A percentile compares a stretch with the other conserved stretches of the same genome.
phyloP scores from a whole-genome alignment of 805 yeast genomes.

The Sugiyamaella floridensis region DNA sequence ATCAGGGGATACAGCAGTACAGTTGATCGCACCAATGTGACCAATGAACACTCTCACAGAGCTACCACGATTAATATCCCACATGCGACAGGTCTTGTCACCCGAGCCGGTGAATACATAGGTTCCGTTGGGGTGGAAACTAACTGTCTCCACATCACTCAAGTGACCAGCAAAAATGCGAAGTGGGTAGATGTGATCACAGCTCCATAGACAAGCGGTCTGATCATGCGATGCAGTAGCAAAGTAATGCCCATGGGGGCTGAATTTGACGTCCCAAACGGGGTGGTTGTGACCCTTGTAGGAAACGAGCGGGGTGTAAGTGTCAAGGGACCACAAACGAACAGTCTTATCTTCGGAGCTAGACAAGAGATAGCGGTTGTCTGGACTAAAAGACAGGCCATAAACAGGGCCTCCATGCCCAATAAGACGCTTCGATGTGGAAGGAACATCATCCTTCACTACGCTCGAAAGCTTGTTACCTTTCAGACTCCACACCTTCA shows the following conservation, averaged over 20 bases:
- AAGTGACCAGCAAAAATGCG: constrained; percentile 96
- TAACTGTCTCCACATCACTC: constrained; percentile 90
- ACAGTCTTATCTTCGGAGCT: constrained; percentile 90
- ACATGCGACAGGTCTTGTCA: constrained; percentile 94
- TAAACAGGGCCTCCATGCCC: constrained; percentile 96
- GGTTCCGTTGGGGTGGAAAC: constrained; percentile 93
- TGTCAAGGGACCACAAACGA: constrained; percentile 88
- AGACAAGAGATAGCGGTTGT: constrained; percentile 69
- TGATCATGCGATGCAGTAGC: constrained; percentile 98
- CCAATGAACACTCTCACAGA: constrained; percentile 90
- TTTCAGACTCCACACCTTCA: constrained; percentile 88
- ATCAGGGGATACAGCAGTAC: constrained; percentile 88
- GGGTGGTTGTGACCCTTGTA: constrained; percentile 96
- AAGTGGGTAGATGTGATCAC: constrained; percentile 94
- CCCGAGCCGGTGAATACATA: constrained; percentile 92
- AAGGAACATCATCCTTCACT: constrained; percentile 26
- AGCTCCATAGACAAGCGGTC: constrained; percentile 95
- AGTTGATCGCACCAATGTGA: constrained; percentile 81
- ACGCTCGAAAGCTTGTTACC: constrained; percentile 63
- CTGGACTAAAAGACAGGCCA: constrained; percentile 86
- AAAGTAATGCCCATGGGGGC: constrained; percentile 94
- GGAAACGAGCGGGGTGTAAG: constrained; percentile 81
- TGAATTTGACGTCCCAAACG: constrained; percentile 92
- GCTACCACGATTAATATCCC: constrained; percentile 89
- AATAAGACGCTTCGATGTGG: constrained; percentile 45